Base-by-base conservation (phyloP, 805 yeast genomes). In the Hanseniaspora vineae region DNA sequence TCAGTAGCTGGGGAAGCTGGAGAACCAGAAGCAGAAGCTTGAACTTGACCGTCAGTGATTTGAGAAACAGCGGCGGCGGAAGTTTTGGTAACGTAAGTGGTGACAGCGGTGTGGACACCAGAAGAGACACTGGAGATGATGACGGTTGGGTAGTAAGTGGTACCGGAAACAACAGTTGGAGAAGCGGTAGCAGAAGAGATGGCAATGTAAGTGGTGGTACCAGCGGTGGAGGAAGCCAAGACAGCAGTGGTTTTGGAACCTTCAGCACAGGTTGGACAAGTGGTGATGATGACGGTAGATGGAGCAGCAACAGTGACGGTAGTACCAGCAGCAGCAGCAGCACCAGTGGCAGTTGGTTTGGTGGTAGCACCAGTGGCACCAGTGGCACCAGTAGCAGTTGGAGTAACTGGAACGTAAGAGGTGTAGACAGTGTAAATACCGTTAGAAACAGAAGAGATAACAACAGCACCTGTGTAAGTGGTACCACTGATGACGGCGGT, bases 371-470 rank as follows among this genome's bases (percentile, higher is more conserved):
- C 44, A 23, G 45, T 31, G 18, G 47, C 32, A 29, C 23, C 31
- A 42, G 39, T 42, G 17, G 44, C 35, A 17, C 42, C 29, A 29
- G 42, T 45, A 47, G 45, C 31, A 18, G 44, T 13, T 14, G 47
- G n/a, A 37, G 51, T 37, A 39, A 45, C 44, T 46, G 55, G 54
- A 44, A 48, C 42, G 44, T 51, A 53, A n/a, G 48, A 44, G 35
- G 55, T 53, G 45, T 50, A 44, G 32, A 51, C 54, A 35, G 54
- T 50, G 49, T 44, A 53, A 15, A 53, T 42, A 33, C 49, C 50
- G 10, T 48, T 46, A 35, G 49, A 33, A 3, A 51, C 48, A 31
- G 49, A 51, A 6, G 52, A 39, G 33, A 50, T 44, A 29, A 46
- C 51, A 39, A 53, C 49, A 29, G 46, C 43, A 39, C 50, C 49